Evolutionary conservation across 2,329 filamentous ascomycete species (phyloP).

Genomic region (Fusarium siculi): DNA sequence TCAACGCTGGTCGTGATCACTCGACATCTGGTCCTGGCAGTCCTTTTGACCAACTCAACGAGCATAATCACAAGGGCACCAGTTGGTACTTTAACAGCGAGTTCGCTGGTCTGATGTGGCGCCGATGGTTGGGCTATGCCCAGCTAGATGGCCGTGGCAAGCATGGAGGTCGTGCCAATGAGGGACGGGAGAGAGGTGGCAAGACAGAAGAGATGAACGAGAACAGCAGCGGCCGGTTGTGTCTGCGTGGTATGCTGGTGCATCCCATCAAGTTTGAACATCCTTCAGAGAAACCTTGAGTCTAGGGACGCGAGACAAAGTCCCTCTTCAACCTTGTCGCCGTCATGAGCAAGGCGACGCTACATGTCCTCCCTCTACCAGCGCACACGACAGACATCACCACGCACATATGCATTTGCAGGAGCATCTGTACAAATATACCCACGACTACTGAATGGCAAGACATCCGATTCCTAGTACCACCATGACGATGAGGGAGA

Average conservation of each 20-base stretch:
- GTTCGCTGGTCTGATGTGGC: conserved; percentile 82
- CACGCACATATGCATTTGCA: conserved; percentile 46
- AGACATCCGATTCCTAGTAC: conserved; percentile 38
- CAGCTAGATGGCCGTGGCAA: conserved; percentile 62
- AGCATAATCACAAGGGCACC: conserved; percentile 84
- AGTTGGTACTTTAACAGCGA: conserved; percentile 88
- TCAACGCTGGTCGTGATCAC: conserved; percentile 79
- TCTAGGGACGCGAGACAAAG: background rate
- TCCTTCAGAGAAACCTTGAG: conserved; percentile 54
- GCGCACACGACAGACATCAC: conserved; percentile 44
- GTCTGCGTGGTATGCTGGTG: conserved; percentile 80
- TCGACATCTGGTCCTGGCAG: conserved; percentile 72
- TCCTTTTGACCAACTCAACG: conserved; percentile 74
- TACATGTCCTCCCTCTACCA: conserved; percentile 31
- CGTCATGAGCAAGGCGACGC: conserved; percentile 45
- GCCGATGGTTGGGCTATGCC: conserved; percentile 76
- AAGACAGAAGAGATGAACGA: conserved; percentile 60
- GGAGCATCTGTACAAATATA: conserved; percentile 48
- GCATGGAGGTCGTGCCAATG: conserved; percentile 60
- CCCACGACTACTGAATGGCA: conserved; percentile 42
- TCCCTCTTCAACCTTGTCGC: conserved; percentile 27
- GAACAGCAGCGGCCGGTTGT: conserved; percentile 72
- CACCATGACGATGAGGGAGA: conserved; percentile 34
- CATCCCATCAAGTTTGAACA: conserved; percentile 81
- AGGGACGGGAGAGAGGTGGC: conserved; percentile 62